A percentile compares a stretch with the other conserved stretches of the same genome.
Conservation (phyloP, 2,329 filamentous ascomycete species). For the Aspergillus transmontanensis region DNA sequence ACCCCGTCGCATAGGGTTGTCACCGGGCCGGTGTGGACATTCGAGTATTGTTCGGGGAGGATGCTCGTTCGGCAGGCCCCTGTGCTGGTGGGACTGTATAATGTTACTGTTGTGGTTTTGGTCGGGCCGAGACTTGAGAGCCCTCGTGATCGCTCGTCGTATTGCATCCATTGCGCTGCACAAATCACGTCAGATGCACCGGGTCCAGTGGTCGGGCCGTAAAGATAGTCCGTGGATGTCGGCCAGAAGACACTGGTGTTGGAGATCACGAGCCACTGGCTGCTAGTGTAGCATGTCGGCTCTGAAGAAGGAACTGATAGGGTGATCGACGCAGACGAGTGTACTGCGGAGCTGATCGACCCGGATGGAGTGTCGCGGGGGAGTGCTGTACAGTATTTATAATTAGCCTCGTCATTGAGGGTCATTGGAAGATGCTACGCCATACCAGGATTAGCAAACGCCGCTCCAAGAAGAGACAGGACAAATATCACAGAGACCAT, state of each 20-base stretch:
- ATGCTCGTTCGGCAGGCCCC: conserved; percentile 22
- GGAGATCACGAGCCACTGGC: conserved; percentile 34
- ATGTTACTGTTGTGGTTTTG: conserved; percentile 9
- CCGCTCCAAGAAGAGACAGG: neutral
- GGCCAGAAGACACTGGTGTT: conserved; percentile 28
- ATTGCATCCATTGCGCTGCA: conserved; percentile 24
- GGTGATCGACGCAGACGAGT: neutral
- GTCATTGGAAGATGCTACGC: neutral
- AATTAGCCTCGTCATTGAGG: neutral
- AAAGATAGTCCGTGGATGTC: conserved; percentile 26
- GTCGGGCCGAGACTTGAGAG: conserved; percentile 22
- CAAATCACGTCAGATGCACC: conserved; percentile 23
- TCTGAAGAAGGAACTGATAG: neutral
- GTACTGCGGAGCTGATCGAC: neutral
- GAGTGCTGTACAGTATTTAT: neutral
- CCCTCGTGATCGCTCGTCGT: conserved; percentile 13
- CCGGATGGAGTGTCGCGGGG: neutral
- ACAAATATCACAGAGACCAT: neutral
- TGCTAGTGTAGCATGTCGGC: conserved; percentile 16
- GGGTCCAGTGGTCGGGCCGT: conserved; percentile 25
- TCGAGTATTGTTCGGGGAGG: conserved; percentile 11
- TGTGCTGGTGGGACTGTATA: conserved; percentile 19
- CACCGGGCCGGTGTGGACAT: conserved; percentile 23
- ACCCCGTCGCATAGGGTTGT: conserved; percentile 26
- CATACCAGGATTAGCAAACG: neutral